phyloP scores from a whole-genome alignment of 768 basidiomycete species.

The Podaxis sp. region DNA sequence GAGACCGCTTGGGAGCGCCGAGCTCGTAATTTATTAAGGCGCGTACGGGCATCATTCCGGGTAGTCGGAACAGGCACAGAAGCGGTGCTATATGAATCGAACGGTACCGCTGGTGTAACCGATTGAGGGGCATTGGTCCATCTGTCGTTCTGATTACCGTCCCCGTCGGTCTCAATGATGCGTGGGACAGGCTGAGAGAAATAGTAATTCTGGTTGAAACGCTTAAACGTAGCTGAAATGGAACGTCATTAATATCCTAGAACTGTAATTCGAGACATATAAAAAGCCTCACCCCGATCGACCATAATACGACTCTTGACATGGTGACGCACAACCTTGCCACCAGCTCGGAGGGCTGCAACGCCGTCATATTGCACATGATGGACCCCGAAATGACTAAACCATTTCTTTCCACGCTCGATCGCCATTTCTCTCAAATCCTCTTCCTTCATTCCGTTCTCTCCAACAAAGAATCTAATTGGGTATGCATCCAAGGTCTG shows the following conservation, averaged over 20 bases:
- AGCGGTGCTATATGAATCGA: slow-evolving; percentile 23
- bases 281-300: slow-evolving; percentile 42
- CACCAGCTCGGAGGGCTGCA: slow-evolving; percentile 36
- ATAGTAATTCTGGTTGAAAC: slow-evolving; percentile 48
- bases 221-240: slow-evolving; percentile 43
- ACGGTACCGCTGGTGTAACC: background rate
- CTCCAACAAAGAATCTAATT: slow-evolving; percentile 47
- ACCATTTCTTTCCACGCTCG: slow-evolving; percentile 58
- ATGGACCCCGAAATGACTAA: slow-evolving; percentile 48
- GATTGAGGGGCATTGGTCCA: background rate
- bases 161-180: slow-evolving; percentile 16
- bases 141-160: background rate
- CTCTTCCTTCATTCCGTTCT: slow-evolving; percentile 23
- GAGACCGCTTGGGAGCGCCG: background rate
- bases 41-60: no score
- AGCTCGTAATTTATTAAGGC: no score
- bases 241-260: background rate
- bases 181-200: slow-evolving; percentile 37
- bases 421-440: slow-evolving; percentile 35
- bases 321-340: slow-evolving; percentile 45
- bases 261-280: background rate
- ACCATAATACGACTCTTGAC: slow-evolving; percentile 60
- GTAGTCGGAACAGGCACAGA: slow-evolving; percentile 4
- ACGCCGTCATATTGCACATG: slow-evolving; percentile 58
- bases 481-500: slow-evolving; percentile 51